phyloP scores from a whole-genome alignment of 352 stramenopile genomes.

The Globisporangium rhizosaccharum region DNA sequence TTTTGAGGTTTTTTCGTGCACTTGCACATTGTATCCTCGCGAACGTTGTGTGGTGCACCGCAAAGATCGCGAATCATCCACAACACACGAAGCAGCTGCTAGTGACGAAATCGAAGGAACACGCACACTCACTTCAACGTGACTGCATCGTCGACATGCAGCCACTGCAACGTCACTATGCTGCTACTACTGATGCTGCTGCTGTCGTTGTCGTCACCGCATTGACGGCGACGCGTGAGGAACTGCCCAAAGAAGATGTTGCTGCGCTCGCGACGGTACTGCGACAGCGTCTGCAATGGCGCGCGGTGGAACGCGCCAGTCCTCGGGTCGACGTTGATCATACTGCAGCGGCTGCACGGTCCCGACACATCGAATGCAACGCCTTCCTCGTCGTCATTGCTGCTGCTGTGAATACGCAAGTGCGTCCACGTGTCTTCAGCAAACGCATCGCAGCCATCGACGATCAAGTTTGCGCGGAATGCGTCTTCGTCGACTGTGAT shows the following conservation, averaged over 20 bases:
- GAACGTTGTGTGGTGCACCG: too few species aligned
- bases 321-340: conserved; percentile 80
- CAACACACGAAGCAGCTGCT: background rate
- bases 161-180: conserved; percentile 17
- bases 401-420: conserved; percentile 26
- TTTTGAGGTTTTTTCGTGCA: too few species aligned
- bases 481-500: conserved; percentile 47
- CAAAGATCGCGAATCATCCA: too few species aligned
- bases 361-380: conserved; percentile 50
- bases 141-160: conserved; percentile 24
- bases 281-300: conserved; percentile 68
- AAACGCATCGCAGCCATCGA: conserved; percentile 61
- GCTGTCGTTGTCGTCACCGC: background rate
- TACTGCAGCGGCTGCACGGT: conserved; percentile 69
- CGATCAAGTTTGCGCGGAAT: conserved; percentile 71
- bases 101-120: background rate
- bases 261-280: conserved; percentile 62
- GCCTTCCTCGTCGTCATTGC: conserved; percentile 8
- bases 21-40: too few species aligned
- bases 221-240: conserved; percentile 21
- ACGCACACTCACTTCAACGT: conserved; percentile 22
- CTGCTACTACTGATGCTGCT: background rate
- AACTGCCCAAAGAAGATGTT: conserved; percentile 86
- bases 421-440: conserved; percentile 68
- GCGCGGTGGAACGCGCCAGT: conserved; percentile 47